Conservation (phyloP, 345 rosid species). For the Cardiospermum halicacabum region DNA sequence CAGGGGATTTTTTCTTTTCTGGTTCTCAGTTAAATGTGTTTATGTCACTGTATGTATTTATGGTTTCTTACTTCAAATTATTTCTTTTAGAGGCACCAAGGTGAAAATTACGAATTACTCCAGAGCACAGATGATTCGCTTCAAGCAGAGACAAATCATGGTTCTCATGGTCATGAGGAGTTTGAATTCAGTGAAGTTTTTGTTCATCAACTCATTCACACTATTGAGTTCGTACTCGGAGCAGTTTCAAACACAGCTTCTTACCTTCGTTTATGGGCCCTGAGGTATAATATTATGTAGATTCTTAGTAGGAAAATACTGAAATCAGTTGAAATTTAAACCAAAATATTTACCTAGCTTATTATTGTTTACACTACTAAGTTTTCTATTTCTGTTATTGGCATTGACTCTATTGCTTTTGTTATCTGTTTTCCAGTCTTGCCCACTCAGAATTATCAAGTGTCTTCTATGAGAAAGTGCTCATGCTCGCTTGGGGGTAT, state of each 20-base stretch:
- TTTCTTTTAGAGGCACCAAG: constrained; percentile 76
- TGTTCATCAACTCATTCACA: constrained; percentile 94
- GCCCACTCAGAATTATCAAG: constrained; percentile 93
- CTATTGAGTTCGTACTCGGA: constrained; percentile 97
- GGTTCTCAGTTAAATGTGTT: constrained; percentile 1
- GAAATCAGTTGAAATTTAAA: not conserved
- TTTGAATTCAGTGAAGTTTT: constrained; percentile 95
- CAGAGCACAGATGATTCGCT: constrained; percentile 69
- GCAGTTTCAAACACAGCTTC: constrained; percentile 99
- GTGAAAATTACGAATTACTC: constrained; percentile 59
- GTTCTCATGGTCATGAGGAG: constrained; percentile 76
- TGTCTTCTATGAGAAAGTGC: constrained; percentile 97
- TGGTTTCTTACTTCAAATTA: constrained; percentile 8
- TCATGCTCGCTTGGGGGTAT: constrained; percentile 84
- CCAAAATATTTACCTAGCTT: not conserved
- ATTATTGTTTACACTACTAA: not conserved
- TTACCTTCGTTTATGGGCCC: constrained; percentile 93
- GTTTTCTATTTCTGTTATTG: not conserved
- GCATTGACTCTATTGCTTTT: constrained; percentile 2
- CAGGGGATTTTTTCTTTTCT: constrained; percentile 4
- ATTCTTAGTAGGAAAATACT: not conserved
- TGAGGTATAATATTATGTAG: constrained; percentile 79
- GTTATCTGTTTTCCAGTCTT: constrained; percentile 43
- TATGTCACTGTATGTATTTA: not conserved
- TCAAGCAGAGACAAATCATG: constrained; percentile 50